A percentile compares a stretch with the other conserved stretches of the same genome.
phyloP scores from a whole-genome alignment of 2,329 filamentous ascomycete genomes.

The Ophiocordyceps robertsii region DNA sequence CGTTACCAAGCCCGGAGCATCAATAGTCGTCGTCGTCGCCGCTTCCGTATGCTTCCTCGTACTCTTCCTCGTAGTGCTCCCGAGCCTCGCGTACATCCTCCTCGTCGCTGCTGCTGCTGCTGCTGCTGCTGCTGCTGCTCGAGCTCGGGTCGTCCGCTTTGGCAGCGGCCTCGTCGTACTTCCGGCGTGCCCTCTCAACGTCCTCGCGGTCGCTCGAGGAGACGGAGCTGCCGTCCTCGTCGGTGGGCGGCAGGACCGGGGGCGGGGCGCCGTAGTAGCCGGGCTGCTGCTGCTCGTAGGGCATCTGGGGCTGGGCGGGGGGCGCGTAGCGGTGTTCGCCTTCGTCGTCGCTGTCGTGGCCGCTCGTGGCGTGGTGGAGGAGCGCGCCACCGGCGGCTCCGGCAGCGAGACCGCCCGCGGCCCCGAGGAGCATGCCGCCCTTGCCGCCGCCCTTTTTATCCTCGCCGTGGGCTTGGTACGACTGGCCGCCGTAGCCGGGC shows the following conservation, averaged over 20 bases:
- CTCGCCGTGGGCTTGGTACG: slow-evolving; percentile 3
- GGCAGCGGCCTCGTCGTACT: slow-evolving; percentile 28
- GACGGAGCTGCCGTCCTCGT: slow-evolving; percentile 27
- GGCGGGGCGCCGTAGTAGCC: background rate
- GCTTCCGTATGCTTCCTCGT: slow-evolving; percentile 27
- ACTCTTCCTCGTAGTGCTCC: slow-evolving; percentile 35
- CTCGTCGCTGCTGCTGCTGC: slow-evolving; percentile 33
- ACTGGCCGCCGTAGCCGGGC: slow-evolving; percentile 4
- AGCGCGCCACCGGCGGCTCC: slow-evolving; percentile 45
- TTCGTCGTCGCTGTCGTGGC: slow-evolving; percentile 3
- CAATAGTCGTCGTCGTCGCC: slow-evolving; percentile 11
- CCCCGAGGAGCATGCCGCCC: slow-evolving; percentile 43
- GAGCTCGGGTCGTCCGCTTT: slow-evolving; percentile 26
- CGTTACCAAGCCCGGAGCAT: background rate
- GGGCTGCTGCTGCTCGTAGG: background rate
- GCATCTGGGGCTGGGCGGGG: background rate
- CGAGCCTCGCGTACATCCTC: slow-evolving; percentile 39
- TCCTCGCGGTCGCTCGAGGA: slow-evolving; percentile 28
- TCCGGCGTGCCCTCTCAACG: slow-evolving; percentile 26
- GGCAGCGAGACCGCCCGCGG: slow-evolving; percentile 43
- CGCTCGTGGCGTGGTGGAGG: slow-evolving; percentile 34
- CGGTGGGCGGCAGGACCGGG: slow-evolving; percentile 18
- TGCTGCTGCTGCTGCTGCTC: slow-evolving; percentile 26
- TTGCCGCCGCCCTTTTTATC: slow-evolving; percentile 29
- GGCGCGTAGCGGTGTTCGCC: slow-evolving; percentile 1